phyloP scores from a whole-genome alignment of 768 basidiomycete species.

The Tricholoma sp. region DNA sequence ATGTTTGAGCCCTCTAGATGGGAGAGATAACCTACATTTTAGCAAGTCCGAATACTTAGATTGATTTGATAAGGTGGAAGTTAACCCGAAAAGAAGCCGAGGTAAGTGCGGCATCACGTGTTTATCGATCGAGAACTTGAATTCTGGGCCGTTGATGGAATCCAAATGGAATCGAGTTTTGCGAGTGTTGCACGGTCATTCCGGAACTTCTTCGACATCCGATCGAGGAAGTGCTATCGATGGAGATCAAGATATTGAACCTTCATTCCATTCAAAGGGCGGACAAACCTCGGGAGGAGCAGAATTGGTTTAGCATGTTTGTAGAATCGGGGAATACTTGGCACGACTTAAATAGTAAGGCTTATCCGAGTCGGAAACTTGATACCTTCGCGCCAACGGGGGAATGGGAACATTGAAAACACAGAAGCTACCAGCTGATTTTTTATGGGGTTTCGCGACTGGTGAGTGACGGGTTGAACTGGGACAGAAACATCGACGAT shows the following conservation, averaged over 20 bases:
- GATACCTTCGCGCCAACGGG: constrained; percentile 20
- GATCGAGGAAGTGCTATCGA: constrained; percentile 10
- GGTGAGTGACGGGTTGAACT: constrained; percentile 33
- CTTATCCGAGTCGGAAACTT: constrained; percentile 16
- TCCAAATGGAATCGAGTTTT: too few species aligned
- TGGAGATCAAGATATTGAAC: constrained; percentile 20
- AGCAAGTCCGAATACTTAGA: too few species aligned
- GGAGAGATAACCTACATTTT: too few species aligned
- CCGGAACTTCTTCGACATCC: constrained; percentile 27
- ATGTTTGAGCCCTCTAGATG: too few species aligned
- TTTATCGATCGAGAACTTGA: too few species aligned
- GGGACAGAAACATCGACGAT: neutral
- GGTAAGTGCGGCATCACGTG: constrained; percentile 12
- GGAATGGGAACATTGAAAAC: constrained; percentile 28
- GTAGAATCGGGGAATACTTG: too few species aligned
- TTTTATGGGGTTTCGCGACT: constrained; percentile 70
- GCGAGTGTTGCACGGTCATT: too few species aligned
- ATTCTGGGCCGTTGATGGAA: too few species aligned
- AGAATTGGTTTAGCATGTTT: constrained; percentile 22
- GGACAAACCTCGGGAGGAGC: constrained; percentile 45
- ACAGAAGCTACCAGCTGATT: constrained; percentile 48
- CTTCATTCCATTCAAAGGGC: constrained; percentile 13
- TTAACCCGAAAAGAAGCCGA: constrained; percentile 2
- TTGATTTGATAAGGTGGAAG: neutral
- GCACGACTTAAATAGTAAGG: constrained; percentile 29